Base-by-base conservation (phyloP, 306 rosid species). In the Cucurbita ficifolia region DNA sequence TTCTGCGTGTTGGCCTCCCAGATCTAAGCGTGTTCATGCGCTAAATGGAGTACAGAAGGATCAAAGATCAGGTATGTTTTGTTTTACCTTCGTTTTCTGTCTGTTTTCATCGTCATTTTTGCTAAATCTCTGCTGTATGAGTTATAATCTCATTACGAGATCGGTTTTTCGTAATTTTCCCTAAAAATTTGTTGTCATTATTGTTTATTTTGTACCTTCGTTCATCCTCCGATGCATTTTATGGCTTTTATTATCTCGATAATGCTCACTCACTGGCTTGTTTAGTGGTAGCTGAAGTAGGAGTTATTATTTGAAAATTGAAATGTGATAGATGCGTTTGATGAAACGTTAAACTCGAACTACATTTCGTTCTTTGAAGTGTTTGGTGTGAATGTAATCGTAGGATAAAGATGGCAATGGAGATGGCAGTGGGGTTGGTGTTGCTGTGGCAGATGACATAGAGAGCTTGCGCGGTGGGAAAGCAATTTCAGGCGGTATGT, bases 11-110 rank as follows among this genome's bases (percentile, higher is more conserved):
- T 60, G 48, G 17, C 51, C 72, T 38, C 65, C 45, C 68, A 50
- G 75, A 75, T 76, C 72, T 79, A 72, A 33, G 75, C n/a, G 16
- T 70, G 55, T 12, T 22, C 72, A 59, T 69, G 50, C 56, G 19
- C 42, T 38, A 77, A 29, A 91, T 91, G 96, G 97, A 91, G 85
- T 91, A 91, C 82, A 73, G 93, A 74, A 91, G 89, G 83, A 86
- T 89, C 83, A 91, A 89, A 78, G 90, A 84, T 57, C 85, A 89
- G 91, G 97, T 86, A 72, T 45, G 73, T 2, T 24, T 19, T 39
- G 3, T 24, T 12, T 59, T 70, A 2, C 39, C 45, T 19, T 48
- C 54, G 18, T 16, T 76, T 22, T 48, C 50, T 54, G 24, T 17
- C 10, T 22, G 58, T 65, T 19, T 36, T 19, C 67, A 29, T 24